Base-by-base conservation (phyloP, 352 stramenopile species). In the Globisporangium camurandrum region DNA sequence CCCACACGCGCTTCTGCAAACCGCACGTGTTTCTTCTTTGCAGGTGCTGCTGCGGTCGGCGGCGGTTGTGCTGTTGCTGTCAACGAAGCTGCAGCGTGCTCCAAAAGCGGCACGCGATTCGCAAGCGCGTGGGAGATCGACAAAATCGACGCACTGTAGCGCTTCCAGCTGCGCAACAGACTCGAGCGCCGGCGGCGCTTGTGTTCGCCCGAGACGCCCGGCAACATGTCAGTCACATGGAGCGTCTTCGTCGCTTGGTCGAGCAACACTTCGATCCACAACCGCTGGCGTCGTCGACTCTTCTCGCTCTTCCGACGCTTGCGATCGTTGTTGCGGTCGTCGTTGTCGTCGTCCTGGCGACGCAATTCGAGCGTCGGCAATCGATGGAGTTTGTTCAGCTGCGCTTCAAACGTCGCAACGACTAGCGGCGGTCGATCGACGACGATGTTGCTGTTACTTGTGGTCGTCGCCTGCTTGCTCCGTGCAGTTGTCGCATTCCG, bases 241-340 rank as follows among this genome's bases (percentile, higher is more conserved):
- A 93, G 61, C 3, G 77, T 88, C 56, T 93, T 93, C 2, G 79
- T 86, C 7, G 82, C 79, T 51, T 88, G 76, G 23, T 91, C 79
- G 4, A 93, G 66, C 27, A 80, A 39, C 4, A 93, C 78, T 67
- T 90, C 77, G 20, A 83, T 67, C 77, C 79, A 93, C 22, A 93
- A 55, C 14, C 82, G 64, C n/a, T n/a, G n/a, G n/a, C n/a, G n/a
- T n/a, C n/a, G n/a, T n/a, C n/a, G n/a, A n/a, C n/a, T n/a, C n/a
- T n/a, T n/a, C n/a, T n/a, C n/a, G n/a, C n/a, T n/a, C 39, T 72
- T 82, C 31, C 81, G 81, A 16, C 52, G 17, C 34, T 81, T 74
- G 4, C 70, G 71, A 20, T 88, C 75, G 19, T 88, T 74, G 30
- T 64, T 71, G n/a, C n/a, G n/a, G n/a, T n/a, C n/a, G n/a, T n/a